These are phyloP conservation scores for Penicillium verrucosum DNA, from an alignment of 2,329 filamentous ascomycete genomes.

Conservation along the genomic window DNA sequence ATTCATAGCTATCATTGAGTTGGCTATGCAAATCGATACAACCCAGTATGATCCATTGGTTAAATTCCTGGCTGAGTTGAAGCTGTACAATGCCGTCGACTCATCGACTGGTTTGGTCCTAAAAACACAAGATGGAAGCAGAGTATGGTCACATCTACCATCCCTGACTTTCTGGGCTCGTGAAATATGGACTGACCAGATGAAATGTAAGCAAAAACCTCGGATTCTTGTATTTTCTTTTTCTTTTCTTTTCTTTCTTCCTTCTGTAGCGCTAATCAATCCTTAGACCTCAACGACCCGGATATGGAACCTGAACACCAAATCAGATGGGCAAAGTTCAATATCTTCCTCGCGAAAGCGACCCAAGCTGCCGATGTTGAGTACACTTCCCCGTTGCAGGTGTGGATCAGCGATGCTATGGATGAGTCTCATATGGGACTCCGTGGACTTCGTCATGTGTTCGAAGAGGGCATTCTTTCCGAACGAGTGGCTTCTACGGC, in stretches of 20 bases:
- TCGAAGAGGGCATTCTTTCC: background rate
- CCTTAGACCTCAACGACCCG: background rate
- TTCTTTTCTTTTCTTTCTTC: too few species aligned
- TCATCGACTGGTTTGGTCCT: background rate
- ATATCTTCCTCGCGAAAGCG: constrained; percentile 1
- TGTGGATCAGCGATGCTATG: constrained; percentile 2
- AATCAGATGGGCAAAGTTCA: constrained; percentile 2
- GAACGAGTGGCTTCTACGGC: background rate
- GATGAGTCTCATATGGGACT: constrained; percentile 1
- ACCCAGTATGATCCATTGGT: background rate
- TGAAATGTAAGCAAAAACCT: background rate
- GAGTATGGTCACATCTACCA: constrained; percentile 6
- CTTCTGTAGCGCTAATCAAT: background rate
- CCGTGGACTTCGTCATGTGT: background rate
- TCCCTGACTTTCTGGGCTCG: background rate
- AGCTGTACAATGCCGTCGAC: constrained; percentile 3
- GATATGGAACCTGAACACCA: background rate
- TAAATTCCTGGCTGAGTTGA: background rate
- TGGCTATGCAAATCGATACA: constrained; percentile 1
- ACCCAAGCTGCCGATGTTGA: constrained; percentile 1
- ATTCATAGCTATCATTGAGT: background rate
- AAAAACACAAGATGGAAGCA: constrained; percentile 2
- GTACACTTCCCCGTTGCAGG: background rate
- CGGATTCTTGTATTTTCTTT: background rate
- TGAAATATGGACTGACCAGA: background rate